phyloP scores from a whole-genome alignment of 75 land plant species.

The Gnetum montanum region DNA sequence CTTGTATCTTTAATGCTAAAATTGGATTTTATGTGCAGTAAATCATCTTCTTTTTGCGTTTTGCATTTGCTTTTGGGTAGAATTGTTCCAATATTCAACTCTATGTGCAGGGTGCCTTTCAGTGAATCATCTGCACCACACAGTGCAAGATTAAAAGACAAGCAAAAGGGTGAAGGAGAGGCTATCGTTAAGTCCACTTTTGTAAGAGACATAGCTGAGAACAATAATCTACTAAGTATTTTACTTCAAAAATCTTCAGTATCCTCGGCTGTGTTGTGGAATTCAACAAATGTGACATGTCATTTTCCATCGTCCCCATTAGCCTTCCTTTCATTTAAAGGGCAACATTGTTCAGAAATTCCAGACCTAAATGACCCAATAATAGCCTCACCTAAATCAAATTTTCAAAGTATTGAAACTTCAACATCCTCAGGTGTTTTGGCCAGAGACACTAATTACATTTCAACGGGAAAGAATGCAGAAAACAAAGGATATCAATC shows the following conservation, averaged over 20 bases:
- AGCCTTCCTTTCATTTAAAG: slow-evolving; percentile 1
- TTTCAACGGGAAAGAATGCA: no score
- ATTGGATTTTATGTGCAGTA: background rate
- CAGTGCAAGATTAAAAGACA: slow-evolving; percentile 64
- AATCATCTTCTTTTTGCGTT: background rate
- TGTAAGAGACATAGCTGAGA: slow-evolving; percentile 56
- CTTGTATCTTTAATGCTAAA: background rate
- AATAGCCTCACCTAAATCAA: no score
- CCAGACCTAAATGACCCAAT: no score
- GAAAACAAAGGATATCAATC: no score
- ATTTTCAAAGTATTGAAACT: no score
- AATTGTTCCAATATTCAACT: background rate
- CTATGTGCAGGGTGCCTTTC: slow-evolving; percentile 33
- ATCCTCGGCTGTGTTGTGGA: slow-evolving; percentile 45
- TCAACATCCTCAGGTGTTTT: no score
- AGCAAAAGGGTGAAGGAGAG: slow-evolving; percentile 65
- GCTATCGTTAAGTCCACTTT: slow-evolving; percentile 57
- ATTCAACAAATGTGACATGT: slow-evolving; percentile 12
- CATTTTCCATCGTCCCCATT: slow-evolving; percentile 3
- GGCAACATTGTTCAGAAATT: no score
- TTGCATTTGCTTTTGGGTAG: background rate
- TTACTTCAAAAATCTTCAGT: slow-evolving; percentile 48
- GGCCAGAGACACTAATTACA: no score
- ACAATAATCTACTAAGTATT: slow-evolving; percentile 46
- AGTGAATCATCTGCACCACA: slow-evolving; percentile 26